Base-by-base conservation (phyloP, 345 rosid species). In the Boechera divaricarpa region DNA sequence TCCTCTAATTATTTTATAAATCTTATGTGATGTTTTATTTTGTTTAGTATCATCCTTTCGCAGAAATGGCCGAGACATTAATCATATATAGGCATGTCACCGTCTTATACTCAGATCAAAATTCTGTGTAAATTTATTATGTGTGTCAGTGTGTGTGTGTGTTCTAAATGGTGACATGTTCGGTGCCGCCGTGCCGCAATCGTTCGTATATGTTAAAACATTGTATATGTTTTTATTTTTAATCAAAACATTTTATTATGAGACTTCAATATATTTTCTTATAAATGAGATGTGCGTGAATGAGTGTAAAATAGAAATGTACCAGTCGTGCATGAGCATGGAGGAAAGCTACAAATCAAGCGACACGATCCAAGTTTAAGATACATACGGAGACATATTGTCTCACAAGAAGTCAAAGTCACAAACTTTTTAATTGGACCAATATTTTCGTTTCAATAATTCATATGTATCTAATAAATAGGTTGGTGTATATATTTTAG, bases 301-400 rank as follows among this genome's bases (percentile, higher is more conserved):
- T 41, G 35, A 51, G 29, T 15, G 41, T 15, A 55, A 78, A 31
- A 72, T 60, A 72, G 26, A 28, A 58, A 68, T 44, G 54, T 1
- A 67, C 45, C 55, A 6, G 70, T 54, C 82, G 75, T 79, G 78
- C 71, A 62, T 61, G 71, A 73, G 78, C 71, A 79, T 79, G 78
- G 75, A 67, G 66, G 74, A 79, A 73, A 68, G 28, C 67, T 61
- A 79, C 78, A 79, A 73, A 73, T 73, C 71, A 16, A 56, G 57
- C 77, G 75, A 79, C 82, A 79, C 21, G 54, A 79, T 79, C 78
- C 75, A 73, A 62, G 47, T 61, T 67, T 61, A 68, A 44, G 78
- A 74, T 68, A 38, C 69, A 60, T 16, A 73, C 26, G 69, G 69
- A 66, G 70, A 73, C 73, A 60, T 54, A 33, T 61, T 79, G 82